Conservation (phyloP, 805 yeast species). For the Ogataea glucozyma region DNA sequence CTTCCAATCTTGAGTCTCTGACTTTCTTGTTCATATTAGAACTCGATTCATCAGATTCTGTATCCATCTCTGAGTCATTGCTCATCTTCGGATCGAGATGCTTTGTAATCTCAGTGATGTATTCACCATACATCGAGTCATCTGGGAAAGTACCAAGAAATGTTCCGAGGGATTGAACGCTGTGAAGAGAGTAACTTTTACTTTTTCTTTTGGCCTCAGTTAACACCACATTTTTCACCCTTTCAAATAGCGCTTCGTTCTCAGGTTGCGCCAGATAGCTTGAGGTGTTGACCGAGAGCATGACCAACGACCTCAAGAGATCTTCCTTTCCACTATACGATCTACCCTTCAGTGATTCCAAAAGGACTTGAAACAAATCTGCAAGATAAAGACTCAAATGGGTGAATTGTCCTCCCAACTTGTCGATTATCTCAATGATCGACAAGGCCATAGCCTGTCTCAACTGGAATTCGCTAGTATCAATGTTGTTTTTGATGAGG, state of each 20-base stretch:
- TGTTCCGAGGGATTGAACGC: slow-evolving; percentile 53
- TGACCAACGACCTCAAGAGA: slow-evolving; percentile 68
- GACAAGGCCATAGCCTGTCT: slow-evolving; percentile 72
- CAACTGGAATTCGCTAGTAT: slow-evolving; percentile 59
- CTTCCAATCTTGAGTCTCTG: slow-evolving; percentile 23
- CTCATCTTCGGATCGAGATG: slow-evolving; percentile 26
- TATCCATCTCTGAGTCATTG: slow-evolving; percentile 39
- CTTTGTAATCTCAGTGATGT: slow-evolving; percentile 35
- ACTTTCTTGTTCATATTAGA: slow-evolving; percentile 18
- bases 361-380: slow-evolving; percentile 51
- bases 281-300: slow-evolving; percentile 50
- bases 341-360: slow-evolving; percentile 69
- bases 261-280: slow-evolving; percentile 31
- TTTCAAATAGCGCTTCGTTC: slow-evolving; percentile 35
- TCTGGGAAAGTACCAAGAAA: slow-evolving; percentile 39
- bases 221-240: slow-evolving; percentile 46
- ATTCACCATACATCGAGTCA: slow-evolving; percentile 39
- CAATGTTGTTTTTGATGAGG: slow-evolving; percentile 50
- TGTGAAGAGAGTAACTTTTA: slow-evolving; percentile 57
- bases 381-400: slow-evolving; percentile 22
- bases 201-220: slow-evolving; percentile 70
- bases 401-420: slow-evolving; percentile 37
- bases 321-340: slow-evolving; percentile 88
- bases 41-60: slow-evolving; percentile 38
- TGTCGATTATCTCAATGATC: slow-evolving; percentile 56